Evolutionary conservation across 2,329 filamentous ascomycete species (phyloP), one percentile per base, ranked within the genome.

Genomic region (Thielaviopsis ethacetica): DNA sequence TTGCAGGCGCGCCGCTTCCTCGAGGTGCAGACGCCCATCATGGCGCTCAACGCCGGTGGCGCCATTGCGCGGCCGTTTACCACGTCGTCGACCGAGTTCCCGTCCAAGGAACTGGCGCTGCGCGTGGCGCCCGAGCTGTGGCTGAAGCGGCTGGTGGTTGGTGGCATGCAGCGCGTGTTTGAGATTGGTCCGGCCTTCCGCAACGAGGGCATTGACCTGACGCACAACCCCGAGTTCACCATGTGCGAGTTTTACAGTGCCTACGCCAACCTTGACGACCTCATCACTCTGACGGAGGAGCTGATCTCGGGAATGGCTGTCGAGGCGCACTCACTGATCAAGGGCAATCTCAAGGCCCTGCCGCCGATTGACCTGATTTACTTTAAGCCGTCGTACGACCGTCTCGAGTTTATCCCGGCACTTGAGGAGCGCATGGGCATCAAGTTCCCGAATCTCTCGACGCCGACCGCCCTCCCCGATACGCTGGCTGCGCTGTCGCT

Each of bases 201-300:
- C 51, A 98, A 98, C 68, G 93, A 98, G 73, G 88, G 89, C 69
- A 73, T 95, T 41, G 91, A 96, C 69, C 80, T 80, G 30, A 95
- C 89, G 0, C 93, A 98, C 69, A 98, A 98, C 67, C 91, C 93
- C 0, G 93, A 98, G 68, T 98, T 97, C 72, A 93, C 88, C 52
- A 97, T 88, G 62, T 97, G 91, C 75, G 93, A 98, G 72, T 97
- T 95, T 72, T 98, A 98, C 71, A 84, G 86, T 62, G 85, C 91
- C 2, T 94, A 91, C 66, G 83, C 85, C 62, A 86, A 85, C 63
- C 77, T 96, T 0, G 74, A 83, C 41, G 81, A 87, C 50, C 74
- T 97, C 56, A 90, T 95, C 67, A 68, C 71, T 21, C 81, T 83
- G 68, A 97, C 91, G 0, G 86, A 93, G 68, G 73, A 77, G 15